Base-by-base conservation (phyloP, 208 protist species). In the Perkinsela sp. region DNA sequence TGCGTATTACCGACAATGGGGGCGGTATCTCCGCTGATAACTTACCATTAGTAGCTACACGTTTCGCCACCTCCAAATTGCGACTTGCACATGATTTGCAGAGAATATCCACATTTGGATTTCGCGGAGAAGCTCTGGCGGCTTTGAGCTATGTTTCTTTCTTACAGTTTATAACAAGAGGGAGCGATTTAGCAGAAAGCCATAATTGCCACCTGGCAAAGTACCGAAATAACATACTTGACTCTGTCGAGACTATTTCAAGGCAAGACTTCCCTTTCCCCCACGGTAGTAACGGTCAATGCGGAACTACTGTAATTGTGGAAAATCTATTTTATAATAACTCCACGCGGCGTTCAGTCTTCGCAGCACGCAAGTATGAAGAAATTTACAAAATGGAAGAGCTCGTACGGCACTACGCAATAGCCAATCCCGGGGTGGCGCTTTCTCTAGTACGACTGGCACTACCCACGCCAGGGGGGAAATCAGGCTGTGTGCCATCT, bases 1-100 rank as follows among this genome's bases (percentile, higher is more conserved):
- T 99, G 48, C 88, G 97, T 75, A 96, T 99, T 65, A 77, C 75
- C 31, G 96, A 99, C 73, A 96, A 98, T 77, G 96, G 96, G 2
- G 75, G 79, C 65, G 96, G 96, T 65, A 96, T 99, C 48, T 69
- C 78, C 67, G 71, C 73, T 32, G 91, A 95, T 0, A 95, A 98
- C 76, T 74, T 98, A 13, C 80, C 79, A 1, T 72, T 98, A 40
- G 81, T 98, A 0, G 98, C 95, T 72, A 92, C 96, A 74, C 87
- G 96, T n/a, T 95, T 98, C 72, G 79, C 78, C 15, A 98, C 96
- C 16, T 97, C 83, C 74, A 94, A 94, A 72, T 71, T 94, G 29
- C 69, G 79, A 0, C 68, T 30, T 28, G 92, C 91, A 68, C 87
- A 93, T n/a, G 90, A 94, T 28, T 73, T 94, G n/a, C 72, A 77